Conservation (phyloP, 1,284 basidiomycete species). For the Ustilago hordei region DNA sequence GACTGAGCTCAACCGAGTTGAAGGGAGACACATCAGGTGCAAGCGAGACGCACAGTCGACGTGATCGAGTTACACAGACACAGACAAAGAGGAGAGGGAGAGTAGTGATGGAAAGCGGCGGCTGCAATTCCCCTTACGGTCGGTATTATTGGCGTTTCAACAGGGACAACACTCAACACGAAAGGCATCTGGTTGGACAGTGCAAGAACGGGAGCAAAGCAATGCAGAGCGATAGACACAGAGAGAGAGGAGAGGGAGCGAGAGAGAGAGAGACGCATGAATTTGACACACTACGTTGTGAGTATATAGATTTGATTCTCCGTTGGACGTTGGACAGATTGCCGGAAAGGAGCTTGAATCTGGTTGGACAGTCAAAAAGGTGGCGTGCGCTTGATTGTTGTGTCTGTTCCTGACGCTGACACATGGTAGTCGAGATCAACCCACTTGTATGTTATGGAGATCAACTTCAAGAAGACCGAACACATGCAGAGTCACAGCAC, state of each 20-base stretch:
- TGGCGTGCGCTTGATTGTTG: background rate
- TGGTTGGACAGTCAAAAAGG: conserved; percentile 6
- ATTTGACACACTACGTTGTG: background rate
- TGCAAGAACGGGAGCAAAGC: background rate
- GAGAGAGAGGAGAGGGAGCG: background rate
- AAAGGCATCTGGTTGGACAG: background rate
- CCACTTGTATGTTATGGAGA: background rate
- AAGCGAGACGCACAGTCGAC: background rate
- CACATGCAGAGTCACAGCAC: background rate
- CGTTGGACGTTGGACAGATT: conserved; percentile 7
- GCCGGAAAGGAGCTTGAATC: conserved; percentile 1
- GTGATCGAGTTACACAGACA: background rate
- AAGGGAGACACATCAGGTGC: background rate
- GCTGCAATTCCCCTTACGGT: background rate
- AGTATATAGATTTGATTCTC: background rate
- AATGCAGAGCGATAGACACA: too few species aligned
- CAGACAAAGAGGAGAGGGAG: background rate
- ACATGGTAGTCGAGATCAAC: background rate
- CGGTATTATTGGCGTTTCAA: background rate
- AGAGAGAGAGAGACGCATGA: background rate
- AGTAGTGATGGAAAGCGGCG: background rate
- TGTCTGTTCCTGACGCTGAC: background rate
- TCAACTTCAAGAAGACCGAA: background rate
- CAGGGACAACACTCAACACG: background rate
- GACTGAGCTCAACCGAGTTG: background rate